Evolutionary conservation across 2,329 filamentous ascomycete genomes (phyloP).

Genomic region (Apiospora phragmitis): DNA sequence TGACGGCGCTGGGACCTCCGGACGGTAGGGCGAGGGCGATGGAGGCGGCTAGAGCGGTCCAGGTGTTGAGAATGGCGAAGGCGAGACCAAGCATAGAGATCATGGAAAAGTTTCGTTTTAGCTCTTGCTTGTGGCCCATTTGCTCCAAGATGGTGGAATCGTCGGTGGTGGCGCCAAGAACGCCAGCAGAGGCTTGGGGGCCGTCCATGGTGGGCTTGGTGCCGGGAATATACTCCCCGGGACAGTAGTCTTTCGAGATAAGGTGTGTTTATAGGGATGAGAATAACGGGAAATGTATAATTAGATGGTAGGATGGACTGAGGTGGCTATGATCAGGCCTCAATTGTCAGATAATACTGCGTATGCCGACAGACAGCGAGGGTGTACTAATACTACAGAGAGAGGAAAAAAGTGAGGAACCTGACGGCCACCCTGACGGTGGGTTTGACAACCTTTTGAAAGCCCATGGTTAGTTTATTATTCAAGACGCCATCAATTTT

Average conservation of each 20-base stretch:
- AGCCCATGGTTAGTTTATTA: neutral
- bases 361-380: neutral
- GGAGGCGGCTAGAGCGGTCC: conserved; percentile 48
- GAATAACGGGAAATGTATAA: neutral
- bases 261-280: neutral
- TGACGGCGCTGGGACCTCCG: conserved; percentile 68
- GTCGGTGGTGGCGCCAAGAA: neutral
- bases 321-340: neutral
- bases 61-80: conserved; percentile 50
- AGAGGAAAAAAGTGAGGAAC: neutral
- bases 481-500: neutral
- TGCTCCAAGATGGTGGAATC: conserved; percentile 33
- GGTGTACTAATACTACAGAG: neutral
- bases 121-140: conserved; percentile 49
- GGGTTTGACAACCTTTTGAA: neutral
- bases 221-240: neutral
- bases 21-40: conserved; percentile 59
- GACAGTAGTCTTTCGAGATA: neutral
- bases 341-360: neutral
- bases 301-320: too few relatives aligned
- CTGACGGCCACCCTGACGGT: neutral
- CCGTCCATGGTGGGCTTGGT: neutral
- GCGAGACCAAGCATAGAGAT: conserved; percentile 48
- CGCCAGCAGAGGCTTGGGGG: neutral
- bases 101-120: conserved; percentile 51